These are phyloP conservation scores for Escallonia herrerae DNA, from an alignment of 129 eudicot species.

Conservation along the genomic window DNA sequence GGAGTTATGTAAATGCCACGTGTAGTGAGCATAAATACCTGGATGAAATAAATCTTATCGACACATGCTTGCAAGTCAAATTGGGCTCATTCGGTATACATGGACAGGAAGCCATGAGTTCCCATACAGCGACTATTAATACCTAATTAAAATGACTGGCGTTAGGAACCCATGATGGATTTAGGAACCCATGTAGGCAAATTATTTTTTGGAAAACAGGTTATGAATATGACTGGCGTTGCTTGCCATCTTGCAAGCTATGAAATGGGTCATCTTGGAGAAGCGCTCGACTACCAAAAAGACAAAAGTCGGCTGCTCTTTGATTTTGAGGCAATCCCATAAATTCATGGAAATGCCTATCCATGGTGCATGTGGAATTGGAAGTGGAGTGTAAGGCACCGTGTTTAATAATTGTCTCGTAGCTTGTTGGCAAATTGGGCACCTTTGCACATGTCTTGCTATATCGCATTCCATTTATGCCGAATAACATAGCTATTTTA, in stretches of 20 bases:
- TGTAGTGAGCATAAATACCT: too few species aligned
- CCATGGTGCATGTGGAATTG: background rate
- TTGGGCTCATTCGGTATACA: too few species aligned
- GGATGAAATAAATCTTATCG: too few species aligned
- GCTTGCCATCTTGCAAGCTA: too few species aligned
- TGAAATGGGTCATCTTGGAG: too few species aligned
- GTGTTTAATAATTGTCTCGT: slow-evolving; percentile 5
- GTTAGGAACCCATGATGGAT: slow-evolving; percentile 4
- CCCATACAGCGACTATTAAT: too few species aligned
- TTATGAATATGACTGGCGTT: background rate
- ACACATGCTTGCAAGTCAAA: too few species aligned
- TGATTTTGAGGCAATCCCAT: background rate
- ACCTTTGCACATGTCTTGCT: background rate
- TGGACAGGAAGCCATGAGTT: too few species aligned
- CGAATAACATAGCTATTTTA: background rate
- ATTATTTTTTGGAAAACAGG: background rate
- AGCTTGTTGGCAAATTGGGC: background rate
- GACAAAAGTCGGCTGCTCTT: background rate
- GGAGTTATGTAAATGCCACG: too few species aligned
- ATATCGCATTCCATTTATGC: background rate
- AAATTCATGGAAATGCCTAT: background rate
- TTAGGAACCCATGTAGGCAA: background rate
- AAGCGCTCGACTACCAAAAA: slow-evolving; percentile 7
- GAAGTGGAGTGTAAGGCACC: background rate
- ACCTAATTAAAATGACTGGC: too few species aligned